These are phyloP conservation scores for Candida insectalens DNA, from an alignment of 805 yeast genomes.

Conservation along the genomic window DNA sequence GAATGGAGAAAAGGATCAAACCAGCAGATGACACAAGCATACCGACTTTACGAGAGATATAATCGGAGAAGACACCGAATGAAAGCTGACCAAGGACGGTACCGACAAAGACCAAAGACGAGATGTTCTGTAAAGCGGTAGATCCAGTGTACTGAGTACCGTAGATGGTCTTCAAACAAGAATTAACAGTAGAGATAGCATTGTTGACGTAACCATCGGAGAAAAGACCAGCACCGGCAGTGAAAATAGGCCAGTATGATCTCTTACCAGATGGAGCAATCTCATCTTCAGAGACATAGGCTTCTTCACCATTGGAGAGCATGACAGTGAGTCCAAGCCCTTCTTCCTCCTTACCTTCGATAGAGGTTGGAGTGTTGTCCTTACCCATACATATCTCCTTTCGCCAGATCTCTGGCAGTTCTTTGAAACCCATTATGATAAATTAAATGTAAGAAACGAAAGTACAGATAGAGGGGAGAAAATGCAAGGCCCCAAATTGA, in stretches of 20 bases:
- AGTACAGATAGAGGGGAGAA: too few relatives aligned
- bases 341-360: constrained; percentile 11
- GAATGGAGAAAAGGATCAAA: constrained; percentile 66
- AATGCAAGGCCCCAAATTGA: too few relatives aligned
- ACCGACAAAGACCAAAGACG: constrained; percentile 87
- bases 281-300: constrained; percentile 15
- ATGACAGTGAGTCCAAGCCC: constrained; percentile 10
- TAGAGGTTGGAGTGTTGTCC: constrained; percentile 2
- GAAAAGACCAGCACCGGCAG: constrained; percentile 88
- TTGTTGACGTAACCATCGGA: constrained; percentile 91
- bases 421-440: constrained; percentile 8
- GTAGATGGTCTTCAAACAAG: constrained; percentile 60
- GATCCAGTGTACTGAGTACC: constrained; percentile 54
- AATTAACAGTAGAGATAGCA: constrained; percentile 67
- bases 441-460: too few relatives aligned
- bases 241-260: constrained; percentile 54
- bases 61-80: constrained; percentile 78
- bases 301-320: constrained; percentile 13
- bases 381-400: constrained; percentile 22
- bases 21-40: constrained; percentile 73
- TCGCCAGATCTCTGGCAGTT: constrained; percentile 7
- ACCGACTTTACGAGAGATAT: constrained; percentile 69
- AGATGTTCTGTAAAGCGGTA: constrained; percentile 65
- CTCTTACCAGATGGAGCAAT: constrained; percentile 16
- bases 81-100: constrained; percentile 77